Evolutionary conservation across 1,139 yeast species (phyloP).

Genomic region (Arxiozyma bovina): DNA sequence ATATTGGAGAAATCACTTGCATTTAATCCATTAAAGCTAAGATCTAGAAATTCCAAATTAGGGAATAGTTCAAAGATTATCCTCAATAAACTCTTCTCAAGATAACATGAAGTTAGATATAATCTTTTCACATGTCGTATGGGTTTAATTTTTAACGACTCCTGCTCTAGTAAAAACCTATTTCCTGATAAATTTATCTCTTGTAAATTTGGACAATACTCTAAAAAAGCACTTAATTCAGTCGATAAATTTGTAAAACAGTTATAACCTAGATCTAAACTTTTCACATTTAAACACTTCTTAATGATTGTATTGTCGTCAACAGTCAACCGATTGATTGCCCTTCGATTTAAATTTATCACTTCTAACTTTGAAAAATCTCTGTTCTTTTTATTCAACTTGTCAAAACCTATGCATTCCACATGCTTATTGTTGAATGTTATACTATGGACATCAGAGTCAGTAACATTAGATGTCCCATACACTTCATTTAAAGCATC

Average conservation of each 20-base stretch:
- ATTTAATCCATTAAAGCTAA: conserved; percentile 43
- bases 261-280: conserved; percentile 57
- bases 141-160: background rate
- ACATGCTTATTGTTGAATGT: conserved; percentile 47
- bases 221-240: conserved; percentile 36
- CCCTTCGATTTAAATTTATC: conserved; percentile 42
- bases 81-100: conserved; percentile 21
- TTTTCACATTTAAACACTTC: conserved; percentile 23
- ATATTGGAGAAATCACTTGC: conserved; percentile 5
- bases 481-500: conserved; percentile 47
- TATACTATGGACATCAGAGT: conserved; percentile 7
- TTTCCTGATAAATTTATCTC: conserved; percentile 57
- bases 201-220: conserved; percentile 25
- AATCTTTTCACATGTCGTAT: conserved; percentile 23
- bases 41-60: conserved; percentile 34
- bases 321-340: conserved; percentile 18
- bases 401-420: conserved; percentile 59
- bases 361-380: conserved; percentile 39
- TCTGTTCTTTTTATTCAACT: conserved; percentile 41
- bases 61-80: conserved; percentile 38
- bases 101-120: conserved; percentile 34
- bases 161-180: conserved; percentile 32
- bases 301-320: background rate
- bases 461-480: conserved; percentile 27
- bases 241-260: conserved; percentile 37